Base-by-base conservation (phyloP, 2,329 filamentous ascomycete species). In the Botryotinia calthae region DNA sequence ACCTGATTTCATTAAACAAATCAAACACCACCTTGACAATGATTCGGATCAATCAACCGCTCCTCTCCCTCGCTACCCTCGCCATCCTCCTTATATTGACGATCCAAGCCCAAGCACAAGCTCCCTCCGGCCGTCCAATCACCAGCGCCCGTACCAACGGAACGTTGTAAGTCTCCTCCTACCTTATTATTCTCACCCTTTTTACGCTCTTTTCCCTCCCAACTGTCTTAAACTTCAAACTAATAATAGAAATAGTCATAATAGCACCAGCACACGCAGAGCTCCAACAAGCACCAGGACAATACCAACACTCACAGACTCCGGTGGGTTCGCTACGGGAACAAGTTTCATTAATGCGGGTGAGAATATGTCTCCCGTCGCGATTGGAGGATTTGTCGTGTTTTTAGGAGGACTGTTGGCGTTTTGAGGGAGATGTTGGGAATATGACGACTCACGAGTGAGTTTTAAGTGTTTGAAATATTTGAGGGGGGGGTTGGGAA, bases 401-500 rank as follows among this genome's bases (percentile, higher is more conserved):
- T 42, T 68, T 68, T 56, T 48, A 16, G 70, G 70, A 22, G 66
- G 61, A 20, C 22, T 72, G 37, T 72, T 72, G 34, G 48, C 61
- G 64, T 56, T 71, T 28, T 71, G 34, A 65, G n/a, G 9, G 18
- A 14, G n/a, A 37, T 9, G 2, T 2, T 1, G 12, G 28, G 64
- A 40, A 3, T 18, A 6, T 8, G 44, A 25, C 37, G 31, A 34
- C 31, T 34, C 31, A 34, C 31, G 25, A 22, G 37, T 31, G 65
- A 34, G n/a, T 22, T 54, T 10, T n/a, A n/a, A n/a, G n/a, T n/a
- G n/a, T 34, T 34, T 34, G 31, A 42, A 40, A 70, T 5, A n/a
- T 40, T 58, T 12, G 34, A 34, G 12, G 28, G 59, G 1, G 46
- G 22, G n/a, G n/a, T 2, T 64, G 54, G 28, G 10, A 37, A 20